phyloP scores from a whole-genome alignment of 257 asterid genomes.

The Fraxinus anomala region DNA sequence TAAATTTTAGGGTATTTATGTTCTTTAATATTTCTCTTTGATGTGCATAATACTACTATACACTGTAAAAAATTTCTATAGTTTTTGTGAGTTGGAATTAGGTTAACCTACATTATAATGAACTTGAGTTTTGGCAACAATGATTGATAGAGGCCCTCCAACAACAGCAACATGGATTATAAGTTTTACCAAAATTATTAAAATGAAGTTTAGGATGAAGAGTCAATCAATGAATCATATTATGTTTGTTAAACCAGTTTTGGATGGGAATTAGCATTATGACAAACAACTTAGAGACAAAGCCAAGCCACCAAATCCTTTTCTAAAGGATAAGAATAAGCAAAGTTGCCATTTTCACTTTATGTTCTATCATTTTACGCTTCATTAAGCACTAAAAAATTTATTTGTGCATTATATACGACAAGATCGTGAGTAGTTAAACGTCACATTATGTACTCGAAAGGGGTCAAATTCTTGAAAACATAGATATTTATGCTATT shows the following conservation, averaged over 20 bases:
- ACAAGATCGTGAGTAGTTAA: neutral
- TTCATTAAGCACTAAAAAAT: neutral
- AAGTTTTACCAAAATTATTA: neutral
- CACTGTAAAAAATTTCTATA: neutral
- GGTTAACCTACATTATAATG: too few relatives aligned
- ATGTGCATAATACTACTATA: neutral
- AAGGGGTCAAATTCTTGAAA: neutral
- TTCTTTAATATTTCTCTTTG: too few relatives aligned
- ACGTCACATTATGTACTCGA: neutral
- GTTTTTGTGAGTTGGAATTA: neutral
- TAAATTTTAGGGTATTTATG: neutral
- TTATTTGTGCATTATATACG: neutral
- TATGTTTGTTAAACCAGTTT: neutral
- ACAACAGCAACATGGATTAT: neutral
- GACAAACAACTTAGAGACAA: slow-evolving; percentile 38
- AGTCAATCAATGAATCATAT: slow-evolving; percentile 8
- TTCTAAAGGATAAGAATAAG: neutral
- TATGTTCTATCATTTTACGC: neutral
- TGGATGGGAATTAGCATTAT: neutral
- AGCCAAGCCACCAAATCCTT: slow-evolving; percentile 50
- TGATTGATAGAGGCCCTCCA: neutral
- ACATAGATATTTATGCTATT: neutral
- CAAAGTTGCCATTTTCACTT: neutral
- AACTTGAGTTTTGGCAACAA: neutral
- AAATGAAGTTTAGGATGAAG: neutral